A percentile compares a stretch with the other conserved stretches of the same genome.
Evolutionary conservation across 208 protist species (phyloP).

Genomic region (Angomonas deanei): DNA sequence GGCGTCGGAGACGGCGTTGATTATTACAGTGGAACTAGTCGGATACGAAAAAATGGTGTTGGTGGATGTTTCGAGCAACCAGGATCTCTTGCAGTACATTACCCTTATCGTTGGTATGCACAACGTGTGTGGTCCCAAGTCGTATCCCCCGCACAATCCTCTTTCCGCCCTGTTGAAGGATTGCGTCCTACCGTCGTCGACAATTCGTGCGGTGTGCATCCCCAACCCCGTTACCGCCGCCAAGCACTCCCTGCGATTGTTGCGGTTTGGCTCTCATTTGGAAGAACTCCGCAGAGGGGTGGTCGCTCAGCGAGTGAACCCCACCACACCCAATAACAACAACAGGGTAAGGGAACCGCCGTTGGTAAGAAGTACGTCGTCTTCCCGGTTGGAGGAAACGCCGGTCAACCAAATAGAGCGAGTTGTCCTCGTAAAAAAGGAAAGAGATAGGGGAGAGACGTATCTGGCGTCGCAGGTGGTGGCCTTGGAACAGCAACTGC

Average conservation of each 20-base stretch:
- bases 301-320: no score
- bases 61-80: slow-evolving; percentile 46
- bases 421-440: no score
- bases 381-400: neutral
- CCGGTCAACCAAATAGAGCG: neutral
- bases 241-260: slow-evolving; percentile 48
- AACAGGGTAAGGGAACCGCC: neutral
- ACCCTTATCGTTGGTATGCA: slow-evolving; percentile 42
- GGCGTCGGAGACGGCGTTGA: slow-evolving; percentile 40
- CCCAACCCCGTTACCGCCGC: slow-evolving; percentile 28
- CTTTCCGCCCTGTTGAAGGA: slow-evolving; percentile 25
- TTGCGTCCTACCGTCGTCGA: slow-evolving; percentile 23
- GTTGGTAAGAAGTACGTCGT: neutral
- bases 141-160: slow-evolving; percentile 39
- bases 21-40: slow-evolving; percentile 52
- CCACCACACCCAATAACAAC: neutral
- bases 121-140: slow-evolving; percentile 15
- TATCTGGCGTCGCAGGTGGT: neutral
- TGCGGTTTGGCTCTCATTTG: slow-evolving; percentile 45
- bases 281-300: slow-evolving; percentile 2
- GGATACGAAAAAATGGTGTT: slow-evolving; percentile 45
- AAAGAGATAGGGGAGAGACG: no score
- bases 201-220: slow-evolving; percentile 50
- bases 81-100: slow-evolving; percentile 48
- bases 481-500: neutral